These are phyloP conservation scores for Prunus davidiana DNA, from an alignment of 306 rosid species.

Conservation along the genomic window DNA sequence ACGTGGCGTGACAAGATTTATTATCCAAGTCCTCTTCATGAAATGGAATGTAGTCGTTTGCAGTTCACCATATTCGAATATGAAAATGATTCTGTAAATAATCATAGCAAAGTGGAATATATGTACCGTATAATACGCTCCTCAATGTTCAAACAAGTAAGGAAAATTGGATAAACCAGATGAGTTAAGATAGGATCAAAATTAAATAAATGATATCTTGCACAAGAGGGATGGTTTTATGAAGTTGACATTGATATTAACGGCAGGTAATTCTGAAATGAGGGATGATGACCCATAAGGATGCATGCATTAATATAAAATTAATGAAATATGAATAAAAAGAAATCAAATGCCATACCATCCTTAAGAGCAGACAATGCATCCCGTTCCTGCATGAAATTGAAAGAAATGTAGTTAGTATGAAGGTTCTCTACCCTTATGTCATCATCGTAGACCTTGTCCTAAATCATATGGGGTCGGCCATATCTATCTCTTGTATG, in stretches of 20 bases:
- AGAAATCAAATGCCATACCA: constrained; percentile 40
- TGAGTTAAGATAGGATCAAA: not conserved
- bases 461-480: not conserved
- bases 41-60: not conserved
- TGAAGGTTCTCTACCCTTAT: not conserved
- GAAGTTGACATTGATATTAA: not conserved
- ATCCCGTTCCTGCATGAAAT: constrained; percentile 55
- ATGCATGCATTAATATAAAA: not conserved
- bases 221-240: not conserved
- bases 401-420: constrained; percentile 7
- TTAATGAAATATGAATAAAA: not conserved
- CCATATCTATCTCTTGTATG: not conserved
- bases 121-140: not conserved
- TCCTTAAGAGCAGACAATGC: constrained; percentile 62
- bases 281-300: not conserved
- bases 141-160: not conserved
- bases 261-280: not conserved
- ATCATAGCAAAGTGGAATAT: not conserved
- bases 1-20: not conserved
- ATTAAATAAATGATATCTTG: not conserved
- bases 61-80: not conserved
- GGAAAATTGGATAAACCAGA: not conserved
- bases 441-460: not conserved
- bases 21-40: not conserved
- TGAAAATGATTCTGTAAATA: not conserved